A percentile compares a stretch with the other conserved stretches of the same genome.
Evolutionary conservation across 345 rosid genomes (phyloP).

Genomic region (Salix viminalis): DNA sequence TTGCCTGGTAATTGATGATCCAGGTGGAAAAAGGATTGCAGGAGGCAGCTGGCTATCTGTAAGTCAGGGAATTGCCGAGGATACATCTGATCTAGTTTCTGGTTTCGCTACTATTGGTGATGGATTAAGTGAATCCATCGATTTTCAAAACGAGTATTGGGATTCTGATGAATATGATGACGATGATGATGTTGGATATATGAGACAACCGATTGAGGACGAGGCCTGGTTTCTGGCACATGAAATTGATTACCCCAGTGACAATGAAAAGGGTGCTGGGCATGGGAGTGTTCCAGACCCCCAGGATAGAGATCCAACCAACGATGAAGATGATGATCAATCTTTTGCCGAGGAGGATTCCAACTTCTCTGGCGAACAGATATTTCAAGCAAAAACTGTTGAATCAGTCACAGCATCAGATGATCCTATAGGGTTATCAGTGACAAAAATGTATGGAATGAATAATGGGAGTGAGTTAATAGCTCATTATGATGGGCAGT

Average conservation of each 20-base stretch:
- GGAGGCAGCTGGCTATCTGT: constrained; percentile 98
- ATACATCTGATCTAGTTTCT: constrained; percentile 92
- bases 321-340: constrained; percentile 86
- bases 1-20: constrained; percentile 20
- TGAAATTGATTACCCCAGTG: constrained; percentile 98
- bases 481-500: constrained; percentile 70
- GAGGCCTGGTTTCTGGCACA: constrained; percentile 98
- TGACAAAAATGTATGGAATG: constrained; percentile 59
- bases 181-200: constrained; percentile 95
- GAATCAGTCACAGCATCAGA: constrained; percentile 65
- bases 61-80: constrained; percentile 96
- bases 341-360: constrained; percentile 96
- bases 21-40: constrained; percentile 75
- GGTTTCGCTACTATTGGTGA: constrained; percentile 98
- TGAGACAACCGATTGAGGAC: constrained; percentile 96
- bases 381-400: constrained; percentile 55
- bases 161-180: constrained; percentile 98
- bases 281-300: constrained; percentile 77
- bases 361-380: constrained; percentile 85
- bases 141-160: constrained; percentile 92
- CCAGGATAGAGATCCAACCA: constrained; percentile 69
- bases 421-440: constrained; percentile 66
- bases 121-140: constrained; percentile 89
- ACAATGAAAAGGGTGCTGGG: constrained; percentile 87
- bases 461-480: constrained; percentile 57